Conservation (phyloP, 768 basidiomycete genomes). For the Collybia sordida region DNA sequence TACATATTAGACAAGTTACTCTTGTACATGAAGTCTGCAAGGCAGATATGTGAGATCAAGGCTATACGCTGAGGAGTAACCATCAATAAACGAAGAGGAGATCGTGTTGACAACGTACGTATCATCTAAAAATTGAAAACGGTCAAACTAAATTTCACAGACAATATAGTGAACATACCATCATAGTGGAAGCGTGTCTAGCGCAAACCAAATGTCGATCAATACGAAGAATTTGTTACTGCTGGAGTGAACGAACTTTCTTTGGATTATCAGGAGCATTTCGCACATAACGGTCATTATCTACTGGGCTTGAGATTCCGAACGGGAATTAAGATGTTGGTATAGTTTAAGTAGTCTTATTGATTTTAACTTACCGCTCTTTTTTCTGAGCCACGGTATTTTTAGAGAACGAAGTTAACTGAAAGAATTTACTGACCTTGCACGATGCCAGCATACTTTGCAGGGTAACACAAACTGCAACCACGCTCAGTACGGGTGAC, state of each 20-base stretch:
- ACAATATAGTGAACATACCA: slow-evolving; percentile 44
- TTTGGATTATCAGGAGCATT: slow-evolving; percentile 83
- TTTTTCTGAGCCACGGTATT: slow-evolving; percentile 29
- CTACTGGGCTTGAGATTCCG: slow-evolving; percentile 55
- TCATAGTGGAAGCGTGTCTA: slow-evolving; percentile 84
- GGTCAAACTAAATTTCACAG: slow-evolving; percentile 8
- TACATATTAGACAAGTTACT: no score
- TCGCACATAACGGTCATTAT: slow-evolving; percentile 81
- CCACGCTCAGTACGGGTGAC: slow-evolving; percentile 85
- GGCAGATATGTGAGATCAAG: no score
- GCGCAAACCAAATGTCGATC: slow-evolving; percentile 4
- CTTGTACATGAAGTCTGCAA: no score
- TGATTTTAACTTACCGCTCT: slow-evolving; percentile 53
- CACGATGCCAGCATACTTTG: slow-evolving; percentile 93
- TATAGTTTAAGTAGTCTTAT: background rate
- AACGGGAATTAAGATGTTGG: slow-evolving; percentile 7
- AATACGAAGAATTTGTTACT: slow-evolving; percentile 2
- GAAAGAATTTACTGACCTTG: slow-evolving; percentile 53
- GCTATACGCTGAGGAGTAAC: background rate
- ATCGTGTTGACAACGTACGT: slow-evolving; percentile 42
- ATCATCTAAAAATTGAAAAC: slow-evolving; percentile 45
- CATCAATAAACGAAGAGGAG: background rate
- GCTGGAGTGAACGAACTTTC: slow-evolving; percentile 51
- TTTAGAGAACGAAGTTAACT: background rate
- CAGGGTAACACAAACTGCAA: slow-evolving; percentile 79